Evolutionary conservation across 305 asterid species (phyloP), one percentile per base, ranked within the genome.

Genomic region (Salvia sclarea): DNA sequence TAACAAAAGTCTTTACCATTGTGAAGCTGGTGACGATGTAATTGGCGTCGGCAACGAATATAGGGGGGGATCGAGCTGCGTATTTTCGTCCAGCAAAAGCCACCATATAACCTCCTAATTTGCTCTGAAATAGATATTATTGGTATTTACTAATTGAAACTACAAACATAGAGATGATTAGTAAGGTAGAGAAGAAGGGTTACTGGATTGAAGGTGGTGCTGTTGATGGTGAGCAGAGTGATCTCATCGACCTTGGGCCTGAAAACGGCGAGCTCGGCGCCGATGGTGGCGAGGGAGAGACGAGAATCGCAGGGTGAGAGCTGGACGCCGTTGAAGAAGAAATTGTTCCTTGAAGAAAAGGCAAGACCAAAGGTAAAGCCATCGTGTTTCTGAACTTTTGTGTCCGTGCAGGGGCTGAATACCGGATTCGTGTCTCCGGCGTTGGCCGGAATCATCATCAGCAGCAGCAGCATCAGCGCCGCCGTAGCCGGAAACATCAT

Each of bases 191-290:
- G 14, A 10, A 3, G n/a, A 38, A 38, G 30, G 30, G 37, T 71
- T 54, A 88, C 98, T 10, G 84, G 89, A 68, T 76, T 76, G 64
- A 83, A 78, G 49, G 82, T 68, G 88, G 61, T 74, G 81, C 77
- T 81, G 11, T 80, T 80, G 78, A 88, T 75, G 48, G 96, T 83
- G 79, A 93, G 96, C 50, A 93, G 91, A 17, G 98, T 79, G 72
- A 93, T 83, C 83, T 93, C 97, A 43, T 93, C 98, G 20, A 93
- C 91, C 63, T 88, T 88, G 0, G 98, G 96, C 88, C 99, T 81
- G 65, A 91, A 94, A 50, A 94, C 70, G 0, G 96, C 90, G 0
- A 94, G 79, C 48, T 82, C 77, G 18, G 93, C 84, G 4, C 58
- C 40, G 21, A 48, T 69, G 13, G 72, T 72, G 6, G 88, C 13